Conservation (phyloP, 192 early-diverging fungal species). For the Geranomyces variabilis region DNA sequence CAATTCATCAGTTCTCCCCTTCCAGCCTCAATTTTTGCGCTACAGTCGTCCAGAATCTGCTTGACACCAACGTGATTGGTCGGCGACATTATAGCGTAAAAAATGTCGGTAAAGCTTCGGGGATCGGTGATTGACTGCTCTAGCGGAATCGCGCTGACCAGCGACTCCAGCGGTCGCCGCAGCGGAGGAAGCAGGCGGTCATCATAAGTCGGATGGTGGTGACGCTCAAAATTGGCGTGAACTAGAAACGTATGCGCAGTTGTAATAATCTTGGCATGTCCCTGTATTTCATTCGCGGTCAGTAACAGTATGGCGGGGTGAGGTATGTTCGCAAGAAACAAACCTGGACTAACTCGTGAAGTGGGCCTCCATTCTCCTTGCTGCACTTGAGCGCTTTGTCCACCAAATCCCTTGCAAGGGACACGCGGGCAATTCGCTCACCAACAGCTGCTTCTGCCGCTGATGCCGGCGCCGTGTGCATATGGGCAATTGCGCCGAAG, state of each 20-base stretch:
- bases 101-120: slow-evolving; percentile 29
- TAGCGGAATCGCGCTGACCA: slow-evolving; percentile 38
- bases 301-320: background rate
- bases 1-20: slow-evolving; percentile 15
- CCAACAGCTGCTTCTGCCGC: slow-evolving; percentile 43
- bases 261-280: slow-evolving; percentile 39
- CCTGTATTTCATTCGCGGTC: slow-evolving; percentile 8
- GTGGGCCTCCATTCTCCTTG: slow-evolving; percentile 38
- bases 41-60: slow-evolving; percentile 25
- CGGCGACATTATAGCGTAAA: slow-evolving; percentile 30
- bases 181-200: slow-evolving; percentile 38
- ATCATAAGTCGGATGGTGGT: slow-evolving; percentile 46
- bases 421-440: slow-evolving; percentile 50
- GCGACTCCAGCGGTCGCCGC: slow-evolving; percentile 39
- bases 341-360: slow-evolving; percentile 42
- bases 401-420: slow-evolving; percentile 42
- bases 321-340: background rate
- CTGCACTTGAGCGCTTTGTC: slow-evolving; percentile 31
- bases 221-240: slow-evolving; percentile 46
- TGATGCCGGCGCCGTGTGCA: slow-evolving; percentile 47
- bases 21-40: slow-evolving; percentile 22
- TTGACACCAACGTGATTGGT: slow-evolving; percentile 9
- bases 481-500: slow-evolving; percentile 58
- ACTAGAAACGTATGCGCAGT: slow-evolving; percentile 44
- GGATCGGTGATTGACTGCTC: slow-evolving; percentile 33